Evolutionary conservation across 2,329 filamentous ascomycete species (phyloP).

Genomic region (Fusarium oligoseptatum): DNA sequence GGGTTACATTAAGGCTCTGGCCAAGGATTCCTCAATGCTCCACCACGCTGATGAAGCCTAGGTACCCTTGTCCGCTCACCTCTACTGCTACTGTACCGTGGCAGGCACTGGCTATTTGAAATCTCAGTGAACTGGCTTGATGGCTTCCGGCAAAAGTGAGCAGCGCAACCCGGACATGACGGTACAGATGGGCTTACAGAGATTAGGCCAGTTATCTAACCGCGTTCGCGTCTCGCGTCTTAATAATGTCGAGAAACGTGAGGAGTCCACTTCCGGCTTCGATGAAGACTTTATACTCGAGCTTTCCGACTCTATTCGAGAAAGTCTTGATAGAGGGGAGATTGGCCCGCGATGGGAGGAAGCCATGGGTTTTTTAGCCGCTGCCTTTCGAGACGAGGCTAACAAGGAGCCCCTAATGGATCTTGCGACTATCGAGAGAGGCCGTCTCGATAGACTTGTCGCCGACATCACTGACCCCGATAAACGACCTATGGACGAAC

Average conservation of each 20-base stretch:
- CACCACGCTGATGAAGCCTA: slow-evolving; percentile 21
- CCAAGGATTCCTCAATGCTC: slow-evolving; percentile 5
- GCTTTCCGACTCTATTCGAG: slow-evolving; percentile 59
- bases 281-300: slow-evolving; percentile 47
- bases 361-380: slow-evolving; percentile 56
- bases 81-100: slow-evolving; percentile 16
- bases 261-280: slow-evolving; percentile 3
- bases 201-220: slow-evolving; percentile 29
- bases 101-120: slow-evolving; percentile 27
- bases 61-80: slow-evolving; percentile 32
- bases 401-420: slow-evolving; percentile 51
- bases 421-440: slow-evolving; percentile 55
- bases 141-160: slow-evolving; percentile 37
- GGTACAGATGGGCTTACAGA: slow-evolving; percentile 27
- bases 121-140: slow-evolving; percentile 27
- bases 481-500: slow-evolving; percentile 45
- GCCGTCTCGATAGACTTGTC: slow-evolving; percentile 61
- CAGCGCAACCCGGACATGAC: background rate
- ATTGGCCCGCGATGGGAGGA: slow-evolving; percentile 52
- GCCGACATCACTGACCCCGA: slow-evolving; percentile 54
- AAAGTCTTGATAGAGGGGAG: slow-evolving; percentile 50
- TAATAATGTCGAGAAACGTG: background rate
- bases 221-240: slow-evolving; percentile 19
- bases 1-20: slow-evolving; percentile 1
- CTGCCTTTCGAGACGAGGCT: slow-evolving; percentile 55